Evolutionary conservation across 2,329 filamentous ascomycete species (phyloP), one percentile per base, ranked within the genome.

Genomic region (Drechslera avenae): DNA sequence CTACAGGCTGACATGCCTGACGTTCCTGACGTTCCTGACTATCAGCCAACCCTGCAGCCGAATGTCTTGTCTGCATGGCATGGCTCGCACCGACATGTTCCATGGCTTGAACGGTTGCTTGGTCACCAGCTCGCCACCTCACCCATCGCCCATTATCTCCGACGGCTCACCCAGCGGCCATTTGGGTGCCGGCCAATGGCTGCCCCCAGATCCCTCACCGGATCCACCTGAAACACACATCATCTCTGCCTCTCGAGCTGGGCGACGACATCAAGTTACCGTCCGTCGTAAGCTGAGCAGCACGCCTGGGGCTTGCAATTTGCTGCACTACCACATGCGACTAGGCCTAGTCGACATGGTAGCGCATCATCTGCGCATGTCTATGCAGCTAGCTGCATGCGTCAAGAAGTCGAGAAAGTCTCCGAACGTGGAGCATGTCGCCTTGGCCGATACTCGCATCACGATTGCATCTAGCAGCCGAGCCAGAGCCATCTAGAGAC

Each of bases 81-180:
- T 35, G 48, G 35, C 48, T 41, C 58, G 63, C 63, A 62, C 58
- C 56, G 54, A 62, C 50, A 39, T 50, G 58, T 70, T 61, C 60
- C 64, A 47, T 52, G 54, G 60, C 61, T 56, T 37, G 50, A 57
- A 57, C 56, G 39, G 50, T 69, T 65, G 62, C 61, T 64, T 69
- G 69, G 69, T 53, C 46, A 52, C 50, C 52, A 54, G 55, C 43
- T 46, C 68, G 66, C 66, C 67, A 71, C 57, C 52, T 68, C 64
- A 67, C 46, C 50, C 56, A 59, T 40, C 58, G 61, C 66, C 68
- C 52, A 60, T 53, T 52, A 40, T 50, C 33, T 59, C 34, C 56
- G 56, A 54, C 50, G 53, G 57, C 54, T 44, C 50, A 53, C 50
- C 48, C 50, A 46, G 55, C 42, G 36, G 47, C 55, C 53, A 55